Base-by-base conservation (phyloP, 192 early-diverging fungal species). In the Backusella mclennaniae region DNA sequence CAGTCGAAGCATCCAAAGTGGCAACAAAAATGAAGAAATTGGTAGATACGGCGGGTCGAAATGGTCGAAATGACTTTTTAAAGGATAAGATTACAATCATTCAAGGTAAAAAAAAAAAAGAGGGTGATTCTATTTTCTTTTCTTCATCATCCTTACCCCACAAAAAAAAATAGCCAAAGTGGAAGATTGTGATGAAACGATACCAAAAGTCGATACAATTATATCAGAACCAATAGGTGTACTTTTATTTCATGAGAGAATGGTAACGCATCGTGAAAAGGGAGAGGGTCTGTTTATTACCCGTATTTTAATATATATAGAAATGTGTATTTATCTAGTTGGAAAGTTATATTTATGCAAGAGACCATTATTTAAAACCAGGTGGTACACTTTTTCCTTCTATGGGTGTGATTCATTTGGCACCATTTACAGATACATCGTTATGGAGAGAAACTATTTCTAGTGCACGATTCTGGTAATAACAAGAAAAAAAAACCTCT, bases 171-270 rank as follows among this genome's bases (percentile, higher is more conserved):
- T n/a, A 92, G 89, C 92, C 76, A 98, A 98, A 85, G 93, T 98
- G 63, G 98, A 99, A 81, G 92, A 96, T 33, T 81, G 92, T 14
- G 73, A 80, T 71, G 74, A 92, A n/a, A 76, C 83, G 19, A 84
- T 94, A 12, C 95, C 95, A 6, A 78, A 90, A 80, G 96, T 99
- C 0, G 98, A 99, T 74, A 96, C 94, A 5, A 94, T 99, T 52
- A 92, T 99, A 73, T 96, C 94, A 39, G 98, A 99, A 82, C 98
- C 98, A 7, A 98, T 99, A 77, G 96, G 96, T 39, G 96, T 99
- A 35, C 84, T 99, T 53, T 89, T 99, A 73, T 92, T 99, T 67
- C 98, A 99, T 76, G 97, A 99, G 82, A 90, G 97, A 39, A 99
- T 99, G 98, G 87, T 93, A 76, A 33, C 72, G 87, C 68, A 31